Conservation (phyloP, 1,284 basidiomycete species). For the Afroboletus lepidellus region DNA sequence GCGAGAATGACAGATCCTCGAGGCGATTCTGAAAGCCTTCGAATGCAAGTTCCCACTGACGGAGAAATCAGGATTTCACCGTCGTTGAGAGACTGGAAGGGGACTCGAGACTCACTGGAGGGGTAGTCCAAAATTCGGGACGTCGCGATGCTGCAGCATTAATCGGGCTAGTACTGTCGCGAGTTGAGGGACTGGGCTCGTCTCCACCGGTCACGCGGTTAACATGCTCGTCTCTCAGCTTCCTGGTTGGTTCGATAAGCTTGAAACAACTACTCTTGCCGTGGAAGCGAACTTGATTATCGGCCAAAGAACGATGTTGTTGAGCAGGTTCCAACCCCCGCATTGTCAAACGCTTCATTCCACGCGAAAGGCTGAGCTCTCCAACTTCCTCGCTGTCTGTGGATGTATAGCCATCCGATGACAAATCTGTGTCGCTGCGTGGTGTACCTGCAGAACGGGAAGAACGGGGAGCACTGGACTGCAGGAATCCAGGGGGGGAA, state of each 20-base stretch:
- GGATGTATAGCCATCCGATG: constrained; percentile 34
- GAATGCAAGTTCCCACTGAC: constrained; percentile 60
- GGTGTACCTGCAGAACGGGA: constrained; percentile 17
- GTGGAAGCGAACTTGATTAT: constrained; percentile 51
- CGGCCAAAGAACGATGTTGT: constrained; percentile 18
- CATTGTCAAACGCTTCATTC: constrained; percentile 41
- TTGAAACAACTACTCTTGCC: constrained; percentile 60
- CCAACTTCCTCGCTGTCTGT: constrained; percentile 42
- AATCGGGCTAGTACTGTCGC: constrained; percentile 23
- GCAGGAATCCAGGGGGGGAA: constrained; percentile 9
- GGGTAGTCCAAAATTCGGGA: constrained; percentile 38
- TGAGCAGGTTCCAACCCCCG: constrained; percentile 37
- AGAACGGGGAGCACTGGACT: constrained; percentile 7
- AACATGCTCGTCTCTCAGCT: constrained; percentile 51
- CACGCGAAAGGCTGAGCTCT: constrained; percentile 38
- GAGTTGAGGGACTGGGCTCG: constrained; percentile 12
- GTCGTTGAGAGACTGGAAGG: neutral
- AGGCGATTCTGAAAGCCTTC: constrained; percentile 45
- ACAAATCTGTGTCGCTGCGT: constrained; percentile 35
- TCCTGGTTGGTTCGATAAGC: constrained; percentile 51
- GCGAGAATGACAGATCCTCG: constrained; percentile 35
- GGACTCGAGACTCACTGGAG: constrained; percentile 29
- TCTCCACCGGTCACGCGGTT: constrained; percentile 23
- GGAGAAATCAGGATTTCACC: constrained; percentile 2
- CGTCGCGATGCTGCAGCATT: constrained; percentile 28